Percentiles rank a stretch among this genome's conserved stretches.
These are phyloP conservation scores for Fusarium sp. DNA, from an alignment of 2,329 filamentous ascomycete species.

Conservation along the genomic window DNA sequence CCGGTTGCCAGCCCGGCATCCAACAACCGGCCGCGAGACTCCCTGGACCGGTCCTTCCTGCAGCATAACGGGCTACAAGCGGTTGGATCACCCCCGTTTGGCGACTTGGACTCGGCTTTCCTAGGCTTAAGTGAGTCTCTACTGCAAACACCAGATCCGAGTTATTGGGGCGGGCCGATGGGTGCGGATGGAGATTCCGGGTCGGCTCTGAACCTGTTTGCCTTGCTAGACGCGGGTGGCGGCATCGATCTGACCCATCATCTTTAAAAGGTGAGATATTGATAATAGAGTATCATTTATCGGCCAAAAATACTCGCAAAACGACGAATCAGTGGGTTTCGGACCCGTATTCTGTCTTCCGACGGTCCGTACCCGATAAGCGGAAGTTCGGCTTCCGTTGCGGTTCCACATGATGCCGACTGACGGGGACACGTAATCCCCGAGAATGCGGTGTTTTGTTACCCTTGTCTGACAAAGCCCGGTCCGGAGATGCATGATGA, in stretches of 20 bases:
- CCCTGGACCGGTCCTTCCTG: slow-evolving; percentile 48
- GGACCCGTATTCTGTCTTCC: neutral
- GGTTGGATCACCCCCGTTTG: slow-evolving; percentile 52
- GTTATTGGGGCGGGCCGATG: slow-evolving; percentile 56
- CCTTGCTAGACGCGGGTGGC: slow-evolving; percentile 66
- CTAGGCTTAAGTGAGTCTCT: slow-evolving; percentile 57
- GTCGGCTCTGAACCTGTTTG: slow-evolving; percentile 66
- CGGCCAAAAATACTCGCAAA: neutral
- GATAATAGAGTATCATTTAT: neutral
- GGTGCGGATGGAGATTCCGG: slow-evolving; percentile 60
- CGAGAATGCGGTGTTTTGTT: slow-evolving; percentile 2
- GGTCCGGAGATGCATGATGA: slow-evolving; percentile 3
- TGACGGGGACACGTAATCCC: neutral
- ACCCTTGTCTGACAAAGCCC: neutral
- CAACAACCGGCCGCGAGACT: slow-evolving; percentile 37
- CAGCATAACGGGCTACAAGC: slow-evolving; percentile 49
- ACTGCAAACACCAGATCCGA: slow-evolving; percentile 60
- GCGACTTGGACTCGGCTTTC: slow-evolving; percentile 58
- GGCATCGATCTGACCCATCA: slow-evolving; percentile 67
- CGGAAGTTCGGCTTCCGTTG: slow-evolving; percentile 21
- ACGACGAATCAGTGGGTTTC: neutral
- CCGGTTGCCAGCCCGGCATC: slow-evolving; percentile 34
- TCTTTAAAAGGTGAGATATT: slow-evolving; percentile 39
- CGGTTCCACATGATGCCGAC: neutral
- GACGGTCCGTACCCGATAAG: neutral